Evolutionary conservation across 2,329 filamentous ascomycete species (phyloP).

Genomic region (Leptoxyphium fumago): DNA sequence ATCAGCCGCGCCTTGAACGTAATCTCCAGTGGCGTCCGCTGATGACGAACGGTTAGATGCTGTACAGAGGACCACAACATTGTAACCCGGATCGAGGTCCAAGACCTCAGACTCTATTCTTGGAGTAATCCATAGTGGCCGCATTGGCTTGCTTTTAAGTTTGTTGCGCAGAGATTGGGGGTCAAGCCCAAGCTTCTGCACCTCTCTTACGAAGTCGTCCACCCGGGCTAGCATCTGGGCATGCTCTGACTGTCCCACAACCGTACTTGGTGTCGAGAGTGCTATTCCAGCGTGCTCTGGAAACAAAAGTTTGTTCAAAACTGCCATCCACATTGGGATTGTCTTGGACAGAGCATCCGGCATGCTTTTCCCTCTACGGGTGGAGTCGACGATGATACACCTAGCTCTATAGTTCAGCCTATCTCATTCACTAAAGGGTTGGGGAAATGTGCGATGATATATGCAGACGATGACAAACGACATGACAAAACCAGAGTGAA

Average conservation of each 20-base stretch:
- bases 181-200: conserved; percentile 46
- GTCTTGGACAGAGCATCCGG: conserved; percentile 92
- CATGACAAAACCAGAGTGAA: neutral
- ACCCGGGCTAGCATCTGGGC: conserved; percentile 58
- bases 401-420: conserved; percentile 22
- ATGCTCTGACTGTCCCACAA: conserved; percentile 61
- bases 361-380: conserved; percentile 84
- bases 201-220: conserved; percentile 37
- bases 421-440: neutral
- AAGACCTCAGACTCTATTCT: conserved; percentile 38
- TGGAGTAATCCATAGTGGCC: conserved; percentile 67
- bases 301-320: conserved; percentile 69
- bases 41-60: conserved; percentile 57
- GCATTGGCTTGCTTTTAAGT: conserved; percentile 52
- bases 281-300: conserved; percentile 23
- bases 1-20: conserved; percentile 89
- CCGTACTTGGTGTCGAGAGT: conserved; percentile 57
- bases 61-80: conserved; percentile 72
- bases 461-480: neutral
- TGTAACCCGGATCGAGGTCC: conserved; percentile 39
- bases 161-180: conserved; percentile 38
- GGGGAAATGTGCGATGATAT: too few species aligned
- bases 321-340: conserved; percentile 81
- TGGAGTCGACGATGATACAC: conserved; percentile 83
- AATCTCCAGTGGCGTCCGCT: conserved; percentile 55